Percentiles rank a stretch among this genome's conserved stretches.
These are phyloP conservation scores for Nannochloropsis salina DNA, from an alignment of 108 stramenopile genomes.

Conservation along the genomic window DNA sequence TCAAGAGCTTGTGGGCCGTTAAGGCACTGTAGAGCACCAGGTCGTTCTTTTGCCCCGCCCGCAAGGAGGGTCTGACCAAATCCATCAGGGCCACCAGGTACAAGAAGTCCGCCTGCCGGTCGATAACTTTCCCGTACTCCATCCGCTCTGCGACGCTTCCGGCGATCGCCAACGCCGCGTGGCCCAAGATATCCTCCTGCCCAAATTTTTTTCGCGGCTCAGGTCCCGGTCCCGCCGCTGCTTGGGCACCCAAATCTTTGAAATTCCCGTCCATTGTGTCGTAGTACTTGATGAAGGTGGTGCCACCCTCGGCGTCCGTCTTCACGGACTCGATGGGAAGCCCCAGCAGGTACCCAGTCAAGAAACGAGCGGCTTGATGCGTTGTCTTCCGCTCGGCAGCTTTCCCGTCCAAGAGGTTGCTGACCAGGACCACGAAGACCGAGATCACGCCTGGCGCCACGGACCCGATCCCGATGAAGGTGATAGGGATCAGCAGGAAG, in stretches of 20 bases:
- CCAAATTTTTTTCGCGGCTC: conserved; percentile 9
- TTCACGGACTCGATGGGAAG: not conserved
- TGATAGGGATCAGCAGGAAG: conserved; percentile 39
- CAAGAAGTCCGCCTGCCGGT: conserved; percentile 17
- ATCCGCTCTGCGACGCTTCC: not conserved
- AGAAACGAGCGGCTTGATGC: not conserved
- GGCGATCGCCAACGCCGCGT: not conserved
- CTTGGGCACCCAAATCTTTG: not conserved
- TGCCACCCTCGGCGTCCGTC: not conserved
- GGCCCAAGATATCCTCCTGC: not conserved
- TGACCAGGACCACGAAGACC: conserved; percentile 1
- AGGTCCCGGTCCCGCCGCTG: not conserved
- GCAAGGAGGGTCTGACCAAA: not conserved
- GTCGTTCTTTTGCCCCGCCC: conserved; percentile 14
- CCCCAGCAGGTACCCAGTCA: not conserved
- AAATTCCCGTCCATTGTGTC: conserved; percentile 4
- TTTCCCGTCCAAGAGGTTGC: conserved; percentile 3
- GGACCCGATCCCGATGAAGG: conserved; percentile 41
- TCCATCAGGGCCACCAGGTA: conserved; percentile 1
- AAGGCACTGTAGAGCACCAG: not conserved
- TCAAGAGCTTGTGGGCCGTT: not conserved
- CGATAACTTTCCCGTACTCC: not conserved
- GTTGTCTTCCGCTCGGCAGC: not conserved
- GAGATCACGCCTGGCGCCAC: conserved; percentile 44
- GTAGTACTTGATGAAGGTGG: not conserved